Evolutionary conservation across 768 basidiomycete species (phyloP).

Genomic region (Lentinula boryana): DNA sequence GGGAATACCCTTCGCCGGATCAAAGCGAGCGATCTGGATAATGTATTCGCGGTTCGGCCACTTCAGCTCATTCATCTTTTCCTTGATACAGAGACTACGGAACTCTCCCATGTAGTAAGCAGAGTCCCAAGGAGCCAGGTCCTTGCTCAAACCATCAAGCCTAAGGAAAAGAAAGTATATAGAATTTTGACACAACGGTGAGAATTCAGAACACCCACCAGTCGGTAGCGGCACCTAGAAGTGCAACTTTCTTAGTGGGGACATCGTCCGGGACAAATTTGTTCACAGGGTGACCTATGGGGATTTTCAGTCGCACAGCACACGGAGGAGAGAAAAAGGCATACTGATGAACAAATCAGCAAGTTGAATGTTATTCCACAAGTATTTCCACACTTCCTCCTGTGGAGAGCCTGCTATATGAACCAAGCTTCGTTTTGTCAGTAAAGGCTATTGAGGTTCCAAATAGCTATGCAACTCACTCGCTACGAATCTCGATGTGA

Average conservation of each 20-base stretch:
- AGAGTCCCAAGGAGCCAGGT: slow-evolving; percentile 73
- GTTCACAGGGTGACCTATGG: slow-evolving; percentile 76
- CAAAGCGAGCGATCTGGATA: slow-evolving; percentile 91
- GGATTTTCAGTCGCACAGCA: not conserved
- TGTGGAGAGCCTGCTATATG: slow-evolving; percentile 80
- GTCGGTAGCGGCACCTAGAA: slow-evolving; percentile 82
- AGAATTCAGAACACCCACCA: slow-evolving; percentile 43
- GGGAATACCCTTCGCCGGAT: slow-evolving; percentile 65
- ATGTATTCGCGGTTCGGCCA: slow-evolving; percentile 85
- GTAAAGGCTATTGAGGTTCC: not conserved
- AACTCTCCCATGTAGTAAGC: slow-evolving; percentile 89
- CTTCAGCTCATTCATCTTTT: slow-evolving; percentile 73
- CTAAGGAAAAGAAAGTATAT: slow-evolving; percentile 22
- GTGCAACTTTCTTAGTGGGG: slow-evolving; percentile 58
- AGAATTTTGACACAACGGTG: not conserved
- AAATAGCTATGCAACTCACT: slow-evolving; percentile 26
- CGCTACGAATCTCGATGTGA: slow-evolving; percentile 90
- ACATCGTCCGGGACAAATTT: slow-evolving; percentile 91
- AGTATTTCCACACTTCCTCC: slow-evolving; percentile 90
- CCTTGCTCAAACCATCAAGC: slow-evolving; percentile 95
- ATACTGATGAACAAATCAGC: slow-evolving; percentile 87
- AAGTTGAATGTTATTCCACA: slow-evolving; percentile 88
- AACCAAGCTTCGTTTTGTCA: slow-evolving; percentile 33
- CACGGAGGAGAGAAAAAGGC: slow-evolving; percentile 12
- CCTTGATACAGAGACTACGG: slow-evolving; percentile 66